Evolutionary conservation across 257 asterid genomes (phyloP).

Genomic region (Gentiana dahurica): DNA sequence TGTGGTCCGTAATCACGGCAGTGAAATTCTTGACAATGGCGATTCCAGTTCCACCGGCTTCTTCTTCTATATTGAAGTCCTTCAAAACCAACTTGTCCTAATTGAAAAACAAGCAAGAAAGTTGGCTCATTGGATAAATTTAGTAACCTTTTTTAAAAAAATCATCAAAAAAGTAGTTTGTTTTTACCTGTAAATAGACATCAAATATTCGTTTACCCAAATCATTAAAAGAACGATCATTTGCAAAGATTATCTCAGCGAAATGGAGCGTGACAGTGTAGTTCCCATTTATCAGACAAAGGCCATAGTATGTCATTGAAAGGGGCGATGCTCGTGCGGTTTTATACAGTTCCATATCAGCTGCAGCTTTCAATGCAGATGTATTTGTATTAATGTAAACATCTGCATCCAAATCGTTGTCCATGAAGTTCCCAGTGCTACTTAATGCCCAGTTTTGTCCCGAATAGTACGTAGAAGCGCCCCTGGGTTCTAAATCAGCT

Average conservation of each 20-base stretch:
- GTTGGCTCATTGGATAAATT: neutral
- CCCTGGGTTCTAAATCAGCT: conserved; percentile 64
- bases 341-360: conserved; percentile 36
- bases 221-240: conserved; percentile 57
- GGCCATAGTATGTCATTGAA: conserved; percentile 85
- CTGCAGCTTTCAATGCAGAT: conserved; percentile 26
- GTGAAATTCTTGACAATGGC: conserved; percentile 49
- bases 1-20: conserved; percentile 37
- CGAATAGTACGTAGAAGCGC: conserved; percentile 60
- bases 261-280: conserved; percentile 82
- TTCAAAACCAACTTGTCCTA: conserved; percentile 48
- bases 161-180: neutral
- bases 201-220: conserved; percentile 80
- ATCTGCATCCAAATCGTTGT: conserved; percentile 51
- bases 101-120: conserved; percentile 2
- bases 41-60: conserved; percentile 73
- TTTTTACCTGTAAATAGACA: conserved; percentile 75
- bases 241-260: conserved; percentile 64
- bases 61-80: conserved; percentile 65
- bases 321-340: conserved; percentile 78
- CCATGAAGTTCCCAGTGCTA: conserved; percentile 92
- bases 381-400: conserved; percentile 36
- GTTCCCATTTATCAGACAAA: conserved; percentile 69
- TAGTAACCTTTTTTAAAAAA: too few species aligned
- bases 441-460: conserved; percentile 76